phyloP scores from a whole-genome alignment of 2,329 filamentous ascomycete species.

The Verticillium nubilum region DNA sequence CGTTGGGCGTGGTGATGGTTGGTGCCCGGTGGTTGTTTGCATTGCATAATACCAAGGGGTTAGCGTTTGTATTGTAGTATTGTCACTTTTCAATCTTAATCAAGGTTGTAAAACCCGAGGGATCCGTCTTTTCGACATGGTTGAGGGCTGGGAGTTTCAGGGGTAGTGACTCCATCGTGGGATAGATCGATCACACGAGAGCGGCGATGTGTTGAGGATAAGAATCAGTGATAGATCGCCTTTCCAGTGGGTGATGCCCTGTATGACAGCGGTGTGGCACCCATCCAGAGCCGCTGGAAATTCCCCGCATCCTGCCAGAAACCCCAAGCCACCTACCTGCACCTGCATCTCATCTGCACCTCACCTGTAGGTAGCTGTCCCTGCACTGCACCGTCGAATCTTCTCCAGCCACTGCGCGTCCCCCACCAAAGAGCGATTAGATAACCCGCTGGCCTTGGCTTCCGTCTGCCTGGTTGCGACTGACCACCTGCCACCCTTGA shows the following conservation, averaged over 20 bases:
- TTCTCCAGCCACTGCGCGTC: neutral
- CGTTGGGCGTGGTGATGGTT: neutral
- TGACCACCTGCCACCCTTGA: neutral
- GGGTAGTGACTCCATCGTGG: neutral
- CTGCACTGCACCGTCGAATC: no score
- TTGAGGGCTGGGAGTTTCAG: neutral
- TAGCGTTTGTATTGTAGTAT: neutral
- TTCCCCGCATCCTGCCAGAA: no score
- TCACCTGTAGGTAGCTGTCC: no score
- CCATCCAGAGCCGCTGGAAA: no score
- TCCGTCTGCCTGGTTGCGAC: neutral
- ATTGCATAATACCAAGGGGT: neutral
- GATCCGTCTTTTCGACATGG: neutral
- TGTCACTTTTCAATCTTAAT: neutral
- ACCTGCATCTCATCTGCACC: no score
- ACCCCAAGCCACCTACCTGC: neutral
- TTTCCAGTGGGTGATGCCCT: no score
- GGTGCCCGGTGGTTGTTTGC: neutral
- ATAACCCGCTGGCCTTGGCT: neutral
- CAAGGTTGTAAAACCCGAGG: neutral
- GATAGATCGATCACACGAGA: no score
- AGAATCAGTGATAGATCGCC: neutral
- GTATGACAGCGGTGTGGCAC: no score
- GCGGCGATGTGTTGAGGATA: slow-evolving; percentile 2
- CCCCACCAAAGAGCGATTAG: neutral